Evolutionary conservation across 2,329 filamentous ascomycete genomes (phyloP).

Genomic region (Celoporthe dispersa): DNA sequence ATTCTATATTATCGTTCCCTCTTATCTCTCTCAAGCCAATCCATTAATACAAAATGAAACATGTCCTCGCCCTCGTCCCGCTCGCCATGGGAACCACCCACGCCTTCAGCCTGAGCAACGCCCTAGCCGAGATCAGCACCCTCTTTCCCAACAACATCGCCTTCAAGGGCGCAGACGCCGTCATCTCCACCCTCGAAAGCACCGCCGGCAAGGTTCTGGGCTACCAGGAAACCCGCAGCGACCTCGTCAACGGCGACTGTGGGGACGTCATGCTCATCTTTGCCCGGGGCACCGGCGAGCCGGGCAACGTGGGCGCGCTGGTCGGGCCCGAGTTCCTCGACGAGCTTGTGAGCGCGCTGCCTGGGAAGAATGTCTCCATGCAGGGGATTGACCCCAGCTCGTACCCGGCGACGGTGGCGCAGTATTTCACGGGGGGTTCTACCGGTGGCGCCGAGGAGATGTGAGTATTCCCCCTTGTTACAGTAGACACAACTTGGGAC

Average conservation of each 20-base stretch:
- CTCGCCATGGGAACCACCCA: not conserved
- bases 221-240: slow-evolving; percentile 23
- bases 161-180: slow-evolving; percentile 19
- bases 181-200: slow-evolving; percentile 4
- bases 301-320: slow-evolving; percentile 35
- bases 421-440: slow-evolving; percentile 35
- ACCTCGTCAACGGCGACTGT: slow-evolving; percentile 23
- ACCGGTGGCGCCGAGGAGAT: slow-evolving; percentile 28
- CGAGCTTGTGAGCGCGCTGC: slow-evolving; percentile 30
- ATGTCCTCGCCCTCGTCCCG: not conserved
- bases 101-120: slow-evolving; percentile 1
- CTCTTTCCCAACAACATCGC: slow-evolving; percentile 26
- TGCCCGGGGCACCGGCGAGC: slow-evolving; percentile 37
- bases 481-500: too few species aligned
- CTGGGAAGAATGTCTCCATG: slow-evolving; percentile 30
- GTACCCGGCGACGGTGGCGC: slow-evolving; percentile 34
- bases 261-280: slow-evolving; percentile 36
- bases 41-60: not conserved
- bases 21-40: not conserved
- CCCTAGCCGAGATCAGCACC: not conserved
- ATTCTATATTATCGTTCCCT: not conserved
- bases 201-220: slow-evolving; percentile 15
- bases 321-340: slow-evolving; percentile 35
- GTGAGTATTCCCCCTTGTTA: slow-evolving; percentile 15
- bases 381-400: slow-evolving; percentile 34